Percentiles rank a stretch among this genome's conserved stretches.
These are phyloP conservation scores for Fennellomyces sp. DNA, from an alignment of 371 early-diverging fungal species.

Conservation along the genomic window DNA sequence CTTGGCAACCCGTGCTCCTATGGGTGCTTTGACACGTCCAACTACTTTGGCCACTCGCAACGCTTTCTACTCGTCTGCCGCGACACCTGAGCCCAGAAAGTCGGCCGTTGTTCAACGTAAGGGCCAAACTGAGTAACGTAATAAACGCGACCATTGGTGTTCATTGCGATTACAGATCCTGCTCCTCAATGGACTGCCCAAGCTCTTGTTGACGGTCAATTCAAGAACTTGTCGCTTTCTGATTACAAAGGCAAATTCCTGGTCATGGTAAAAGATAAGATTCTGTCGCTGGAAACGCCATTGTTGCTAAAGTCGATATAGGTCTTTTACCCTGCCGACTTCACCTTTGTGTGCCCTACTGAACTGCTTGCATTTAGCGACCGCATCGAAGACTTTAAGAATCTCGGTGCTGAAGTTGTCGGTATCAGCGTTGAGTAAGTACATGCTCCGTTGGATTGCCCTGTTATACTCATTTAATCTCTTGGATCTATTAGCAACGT, in stretches of 20 bases:
- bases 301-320: background rate
- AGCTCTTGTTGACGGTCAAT: conserved; percentile 72
- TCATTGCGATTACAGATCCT: conserved; percentile 29
- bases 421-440: conserved; percentile 83
- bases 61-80: conserved; percentile 4
- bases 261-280: conserved; percentile 26
- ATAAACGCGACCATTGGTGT: background rate
- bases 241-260: conserved; percentile 83
- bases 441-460: background rate
- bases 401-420: conserved; percentile 75
- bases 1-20: background rate
- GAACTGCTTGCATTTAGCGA: conserved; percentile 72
- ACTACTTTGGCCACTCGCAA: background rate
- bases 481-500: conserved; percentile 24
- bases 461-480: background rate
- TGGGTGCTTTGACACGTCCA: conserved; percentile 6
- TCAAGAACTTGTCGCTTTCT: conserved; percentile 75
- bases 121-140: background rate
- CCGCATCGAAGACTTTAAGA: conserved; percentile 63
- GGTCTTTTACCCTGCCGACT: conserved; percentile 45
- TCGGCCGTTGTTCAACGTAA: conserved; percentile 24
- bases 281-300: background rate
- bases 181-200: conserved; percentile 77
- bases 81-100: conserved; percentile 9
- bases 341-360: conserved; percentile 69